Base-by-base conservation (phyloP, 139 green algal species). In the Marvania coccoides region DNA sequence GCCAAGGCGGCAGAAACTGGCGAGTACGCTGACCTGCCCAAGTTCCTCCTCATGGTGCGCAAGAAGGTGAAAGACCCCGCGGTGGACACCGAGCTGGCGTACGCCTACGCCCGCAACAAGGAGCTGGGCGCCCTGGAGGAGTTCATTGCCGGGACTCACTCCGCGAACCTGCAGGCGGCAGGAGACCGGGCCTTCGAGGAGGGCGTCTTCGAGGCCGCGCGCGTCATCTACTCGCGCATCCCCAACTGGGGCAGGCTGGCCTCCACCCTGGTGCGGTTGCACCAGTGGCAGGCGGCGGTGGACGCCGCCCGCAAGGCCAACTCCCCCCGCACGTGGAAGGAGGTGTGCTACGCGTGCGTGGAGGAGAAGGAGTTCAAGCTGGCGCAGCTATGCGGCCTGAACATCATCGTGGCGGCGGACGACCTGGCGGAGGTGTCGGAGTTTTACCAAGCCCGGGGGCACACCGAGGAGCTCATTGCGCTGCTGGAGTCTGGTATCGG, bases 381-480 rank as follows among this genome's bases (percentile, higher is more conserved):
- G 58, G 94, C 91, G 4, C 92, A 98, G 85, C 87, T 99, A 31
- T 95, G 85, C 75, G 94, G 90, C 30, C 84, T 99, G n/a, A 91
- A 92, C 82, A 98, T 99, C 90, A 98, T 99, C 69, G 78, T 98
- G 58, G 94, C 96, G 57, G 93, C 95, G 5, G 94, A 99, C 70
- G 94, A 99, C 62, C 79, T 99, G 60, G 91, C 97, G 58, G 92
- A 98, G 82, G 86, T 92, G 61, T 89, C 69, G 14, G 85, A 96
- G 63, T 97, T 90, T 79, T 99, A 99, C 83, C 88, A 96, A 84
- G 66, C 72, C n/a, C 78, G 78, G 14, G 94, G 92, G 39, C 76
- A 91, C 70, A 93, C 89, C 56, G 88, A 96, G 31, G 83, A 98
- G 86, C 85, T 99, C 65, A 95, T 98, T 59, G 63, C 73, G 10